Evolutionary conservation across 1,284 basidiomycete species (phyloP).

Genomic region (Rhodotorula sp.): DNA sequence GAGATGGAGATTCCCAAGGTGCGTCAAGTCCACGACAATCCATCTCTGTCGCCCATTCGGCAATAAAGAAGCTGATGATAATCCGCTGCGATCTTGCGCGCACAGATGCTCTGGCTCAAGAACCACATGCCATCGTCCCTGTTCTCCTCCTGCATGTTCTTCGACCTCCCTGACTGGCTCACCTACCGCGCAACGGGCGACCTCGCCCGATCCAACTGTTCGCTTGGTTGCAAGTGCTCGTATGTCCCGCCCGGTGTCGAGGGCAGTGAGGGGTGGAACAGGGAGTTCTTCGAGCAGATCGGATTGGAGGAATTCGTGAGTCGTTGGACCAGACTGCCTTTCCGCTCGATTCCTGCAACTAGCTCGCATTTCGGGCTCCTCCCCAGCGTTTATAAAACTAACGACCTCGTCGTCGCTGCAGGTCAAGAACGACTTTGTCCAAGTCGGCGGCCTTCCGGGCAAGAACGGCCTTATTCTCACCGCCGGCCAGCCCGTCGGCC

Average conservation of each 20-base stretch:
- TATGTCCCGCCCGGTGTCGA: conserved; percentile 71
- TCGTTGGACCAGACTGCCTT: background rate
- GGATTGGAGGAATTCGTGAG: conserved; percentile 67
- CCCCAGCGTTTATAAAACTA: too few species aligned
- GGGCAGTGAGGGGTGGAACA: conserved; percentile 69
- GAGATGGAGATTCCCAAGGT: conserved; percentile 78
- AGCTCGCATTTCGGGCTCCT: background rate
- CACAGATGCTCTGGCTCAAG: conserved; percentile 92
- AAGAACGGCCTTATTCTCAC: conserved; percentile 66
- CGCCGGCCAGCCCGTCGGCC: conserved; percentile 88
- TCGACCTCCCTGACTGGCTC: conserved; percentile 94
- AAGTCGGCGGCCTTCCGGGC: conserved; percentile 70
- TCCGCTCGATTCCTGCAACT: too few species aligned
- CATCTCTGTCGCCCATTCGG: background rate
- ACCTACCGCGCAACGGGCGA: conserved; percentile 86
- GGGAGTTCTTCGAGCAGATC: conserved; percentile 80
- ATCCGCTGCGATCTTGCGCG: conserved; percentile 52
- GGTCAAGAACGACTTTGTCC: conserved; percentile 63
- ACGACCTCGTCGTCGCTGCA: background rate
- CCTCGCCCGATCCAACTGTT: conserved; percentile 82
- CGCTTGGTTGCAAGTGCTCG: conserved; percentile 93
- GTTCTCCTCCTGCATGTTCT: conserved; percentile 88
- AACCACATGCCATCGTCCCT: conserved; percentile 71
- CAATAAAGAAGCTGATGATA: background rate
- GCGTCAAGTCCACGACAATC: background rate